Evolutionary conservation across 2,329 filamentous ascomycete species (phyloP), one percentile per base, ranked within the genome.

Genomic region (Aurifilum marmelostoma): DNA sequence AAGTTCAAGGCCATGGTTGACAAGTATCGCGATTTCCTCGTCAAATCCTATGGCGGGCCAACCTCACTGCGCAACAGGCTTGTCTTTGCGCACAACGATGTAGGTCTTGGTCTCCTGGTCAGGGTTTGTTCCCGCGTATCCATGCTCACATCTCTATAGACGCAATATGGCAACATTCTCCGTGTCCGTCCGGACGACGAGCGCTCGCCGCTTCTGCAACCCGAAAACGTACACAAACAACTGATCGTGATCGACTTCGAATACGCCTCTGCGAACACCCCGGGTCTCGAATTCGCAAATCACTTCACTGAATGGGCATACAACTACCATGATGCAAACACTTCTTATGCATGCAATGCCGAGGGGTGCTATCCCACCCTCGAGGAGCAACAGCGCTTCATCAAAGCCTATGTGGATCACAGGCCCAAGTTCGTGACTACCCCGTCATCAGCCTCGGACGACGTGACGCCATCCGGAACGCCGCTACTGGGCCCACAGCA

Each of bases 271-370:
- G 94, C 95, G 68, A 99, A 98, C 77, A 85, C 90, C 0, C 89
- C 89, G 0, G 96, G 94, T 1, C 84, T 93, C 21, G 96, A 99
- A 79, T 98, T 99, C 77, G 96, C 94, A 69, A 99, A 99, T 78
- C 96, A 99, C 80, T 99, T 99, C 80, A 92, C 93, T 0, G 96
- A 99, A 80, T 99, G 96, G 96, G 92, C 93, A 74, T 98, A 98
- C 84, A 95, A 99, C 80, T 99, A 99, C 80, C 94, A 97, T 77
- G 90, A 96, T 76, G 80, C 88, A 3, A 81, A 83, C 37, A 81
- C 80, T 41, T 83, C 93, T 0, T 89, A 88, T 81, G 87, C 84
- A 34, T 95, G 92, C 83, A 89, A 91, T 75, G 87, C 87, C 6
- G 81, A 82, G 66, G 80, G 82, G 66, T 98, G 97, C 79, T 99